These are phyloP conservation scores for Kurtzmaniella fragi DNA, from an alignment of 805 yeast species.

Conservation along the genomic window DNA sequence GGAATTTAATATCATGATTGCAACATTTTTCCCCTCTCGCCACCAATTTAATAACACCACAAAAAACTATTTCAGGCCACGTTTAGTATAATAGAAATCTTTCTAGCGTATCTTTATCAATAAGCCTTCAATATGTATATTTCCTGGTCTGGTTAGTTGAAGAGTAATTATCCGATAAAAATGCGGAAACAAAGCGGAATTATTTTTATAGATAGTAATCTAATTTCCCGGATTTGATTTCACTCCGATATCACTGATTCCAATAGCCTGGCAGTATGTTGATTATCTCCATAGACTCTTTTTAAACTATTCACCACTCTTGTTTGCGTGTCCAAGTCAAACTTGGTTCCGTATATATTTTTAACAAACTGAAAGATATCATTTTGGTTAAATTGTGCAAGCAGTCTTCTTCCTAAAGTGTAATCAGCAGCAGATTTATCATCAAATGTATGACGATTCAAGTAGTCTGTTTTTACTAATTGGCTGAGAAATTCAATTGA, in stretches of 20 bases:
- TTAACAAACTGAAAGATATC: conserved; percentile 21
- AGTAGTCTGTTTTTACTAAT: conserved; percentile 25
- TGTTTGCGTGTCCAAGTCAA: conserved; percentile 14
- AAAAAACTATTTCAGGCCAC: too few relatives aligned
- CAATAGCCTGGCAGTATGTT: neutral
- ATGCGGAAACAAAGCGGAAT: neutral
- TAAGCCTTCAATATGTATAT: too few relatives aligned
- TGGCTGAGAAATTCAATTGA: conserved; percentile 19
- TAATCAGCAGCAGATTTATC: conserved; percentile 15
- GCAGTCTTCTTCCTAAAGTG: conserved; percentile 27
- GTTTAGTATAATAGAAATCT: too few relatives aligned
- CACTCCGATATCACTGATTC: too few relatives aligned
- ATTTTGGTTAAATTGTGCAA: conserved; percentile 27
- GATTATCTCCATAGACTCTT: conserved; percentile 16
- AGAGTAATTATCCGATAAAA: neutral
- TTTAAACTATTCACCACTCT: conserved; percentile 19
- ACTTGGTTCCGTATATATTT: conserved; percentile 18
- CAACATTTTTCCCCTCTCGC: too few relatives aligned
- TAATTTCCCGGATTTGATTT: too few relatives aligned
- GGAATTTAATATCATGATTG: too few relatives aligned
- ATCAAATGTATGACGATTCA: conserved; percentile 12
- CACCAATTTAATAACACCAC: too few relatives aligned
- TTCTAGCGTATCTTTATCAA: too few relatives aligned
- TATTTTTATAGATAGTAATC: too few relatives aligned
- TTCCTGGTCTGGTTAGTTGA: too few relatives aligned